Base-by-base conservation (phyloP, 495 filamentous ascomycete genomes). In the Massariosphaeria phaeospora region DNA sequence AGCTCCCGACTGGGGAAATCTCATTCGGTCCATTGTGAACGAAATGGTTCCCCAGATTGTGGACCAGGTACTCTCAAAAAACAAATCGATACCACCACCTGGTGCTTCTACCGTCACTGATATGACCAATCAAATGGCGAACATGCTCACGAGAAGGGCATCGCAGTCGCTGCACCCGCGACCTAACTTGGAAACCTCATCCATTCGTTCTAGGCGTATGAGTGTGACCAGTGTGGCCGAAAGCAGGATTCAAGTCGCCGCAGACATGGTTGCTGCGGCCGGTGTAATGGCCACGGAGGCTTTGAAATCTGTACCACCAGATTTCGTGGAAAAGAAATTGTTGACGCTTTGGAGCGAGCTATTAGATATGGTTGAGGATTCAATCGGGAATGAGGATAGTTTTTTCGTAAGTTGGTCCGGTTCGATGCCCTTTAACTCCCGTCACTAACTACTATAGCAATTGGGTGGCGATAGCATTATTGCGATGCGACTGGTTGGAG, bases 281-380 rank as follows among this genome's bases (percentile, higher is more conserved):
- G 55, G 55, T 40, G 48, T 59, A 1, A 59, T 59, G 48, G 55
- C 55, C 0, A 59, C 55, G 0, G 55, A 59, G 31, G 55, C 55
- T 10, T 33, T 59, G 48, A 59, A 59, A 27, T 24, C 21, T n/a
- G 55, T 52, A 15, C 55, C 55, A 8, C 55, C 55, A 7, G 43
- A 61, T 45, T 54, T 55, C 44, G 50, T 61, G 6, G 51, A 55
- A 44, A 61, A 61, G 57, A 61, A 61, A 30, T 30, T 61, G 26
- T 45, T 55, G 51, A 45, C 50, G 9, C 27, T 61, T 1, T 61
- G 57, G 57, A 61, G 57, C 26, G 51, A 54, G 31, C 24, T 61
- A 5, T 34, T 61, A 44, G 57, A 61, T 45, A 55, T 55, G 51
- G 50, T 55, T n/a, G 57, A 61, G 29, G 57, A 44, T n/a, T 44